Evolutionary conservation across 495 filamentous ascomycete genomes (phyloP), one percentile per base, ranked within the genome.

Genomic region (Talaromyces stipitatus): DNA sequence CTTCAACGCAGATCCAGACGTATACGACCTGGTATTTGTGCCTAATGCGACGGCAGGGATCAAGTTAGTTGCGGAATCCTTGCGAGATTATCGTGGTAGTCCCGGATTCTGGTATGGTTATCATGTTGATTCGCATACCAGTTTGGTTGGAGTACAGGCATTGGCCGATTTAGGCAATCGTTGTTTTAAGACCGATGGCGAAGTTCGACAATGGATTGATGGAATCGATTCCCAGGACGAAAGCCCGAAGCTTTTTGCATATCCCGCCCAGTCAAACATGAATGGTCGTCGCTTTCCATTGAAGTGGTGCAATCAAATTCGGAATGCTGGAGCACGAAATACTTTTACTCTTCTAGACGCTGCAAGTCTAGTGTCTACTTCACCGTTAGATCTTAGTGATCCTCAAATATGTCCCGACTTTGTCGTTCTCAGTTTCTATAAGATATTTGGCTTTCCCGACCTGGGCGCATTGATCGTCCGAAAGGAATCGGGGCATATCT

Each of bases 371-470:
- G 87, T 86, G 3, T 85, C 89, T 8, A 95, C 91, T 2, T 77
- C 87, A 5, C 84, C 85, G 0, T 73, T 96, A 22, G 84, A 95
- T 66, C 66, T 97, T 22, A 78, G 83, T 52, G 68, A 86, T 61
- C 63, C 73, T 7, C 69, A 74, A 7, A 60, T 64, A 1, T 86
- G 88, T 1, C 90, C 92, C 0, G 92, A 97, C 62, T 97, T 96
- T 60, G 90, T 85, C 4, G 90, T 88, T 0, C 66, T 97, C 22
- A 95, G 90, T 73, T 91, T 97, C 62, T 95, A 96, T 70, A 97
- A 97, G 69, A 94, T 97, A 22, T 97, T 97, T 67, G 92, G 92
- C 4, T 96, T 96, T 62, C 92, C 92, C 0, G 90, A 97, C 64
- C 72, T 97, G 0, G 92, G 92, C 6, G 92, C 86, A 3, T 73